Conservation (phyloP, 1,284 basidiomycete genomes). For the Limonomyces culmigenus region DNA sequence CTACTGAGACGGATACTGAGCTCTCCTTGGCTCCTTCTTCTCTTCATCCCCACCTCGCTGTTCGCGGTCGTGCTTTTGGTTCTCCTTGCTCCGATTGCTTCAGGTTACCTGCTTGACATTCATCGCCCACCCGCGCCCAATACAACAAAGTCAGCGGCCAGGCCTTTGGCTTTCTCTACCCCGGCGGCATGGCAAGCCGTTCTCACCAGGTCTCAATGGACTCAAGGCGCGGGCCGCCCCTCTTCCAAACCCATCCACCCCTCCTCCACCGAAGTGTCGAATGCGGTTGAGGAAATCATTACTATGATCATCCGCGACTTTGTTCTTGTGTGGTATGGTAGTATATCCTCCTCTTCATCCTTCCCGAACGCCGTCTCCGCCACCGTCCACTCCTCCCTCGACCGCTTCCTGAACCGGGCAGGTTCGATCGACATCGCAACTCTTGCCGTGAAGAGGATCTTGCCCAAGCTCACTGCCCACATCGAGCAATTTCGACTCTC, state of each 20-base stretch:
- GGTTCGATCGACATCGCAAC: conserved; percentile 56
- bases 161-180: conserved; percentile 69
- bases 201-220: conserved; percentile 72
- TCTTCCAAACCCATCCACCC: conserved; percentile 44
- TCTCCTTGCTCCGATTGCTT: background rate
- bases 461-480: conserved; percentile 80
- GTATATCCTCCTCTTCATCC: conserved; percentile 69
- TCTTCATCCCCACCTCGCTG: conserved; percentile 32
- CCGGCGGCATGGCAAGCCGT: conserved; percentile 86
- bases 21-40: conserved; percentile 36
- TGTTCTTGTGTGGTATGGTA: conserved; percentile 72
- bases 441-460: conserved; percentile 65
- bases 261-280: conserved; percentile 43
- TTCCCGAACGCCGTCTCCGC: conserved; percentile 77
- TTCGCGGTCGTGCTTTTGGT: background rate
- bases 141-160: conserved; percentile 23
- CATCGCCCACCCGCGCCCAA: background rate
- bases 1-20: conserved; percentile 39
- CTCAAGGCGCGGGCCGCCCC: conserved; percentile 43
- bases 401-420: conserved; percentile 37
- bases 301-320: conserved; percentile 72
- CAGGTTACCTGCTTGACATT: background rate
- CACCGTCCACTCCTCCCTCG: conserved; percentile 52
- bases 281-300: conserved; percentile 60
- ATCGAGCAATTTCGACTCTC: conserved; percentile 84